Conservation (phyloP, 805 yeast species). For the Yarrowia bubula region DNA sequence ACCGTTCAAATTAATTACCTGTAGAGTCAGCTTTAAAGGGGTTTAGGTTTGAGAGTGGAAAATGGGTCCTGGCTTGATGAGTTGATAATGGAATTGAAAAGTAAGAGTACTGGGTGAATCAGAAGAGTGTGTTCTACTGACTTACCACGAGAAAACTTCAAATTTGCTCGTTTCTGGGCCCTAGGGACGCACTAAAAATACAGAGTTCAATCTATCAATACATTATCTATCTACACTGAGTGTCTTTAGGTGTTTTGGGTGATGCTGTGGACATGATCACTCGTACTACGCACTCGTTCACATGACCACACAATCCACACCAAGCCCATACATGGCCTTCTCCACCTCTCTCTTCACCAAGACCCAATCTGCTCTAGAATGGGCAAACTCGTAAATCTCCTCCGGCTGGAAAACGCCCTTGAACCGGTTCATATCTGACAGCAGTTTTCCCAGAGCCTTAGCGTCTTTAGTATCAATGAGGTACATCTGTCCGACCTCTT, state of each 20-base stretch:
- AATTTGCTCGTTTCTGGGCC: too few relatives aligned
- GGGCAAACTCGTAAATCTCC: conserved; percentile 90
- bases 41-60: too few relatives aligned
- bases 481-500: conserved; percentile 80
- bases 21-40: too few relatives aligned
- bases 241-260: background rate
- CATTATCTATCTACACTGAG: background rate
- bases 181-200: too few relatives aligned
- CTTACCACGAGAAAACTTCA: too few relatives aligned
- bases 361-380: conserved; percentile 84
- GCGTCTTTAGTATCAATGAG: conserved; percentile 72
- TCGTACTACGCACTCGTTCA: background rate
- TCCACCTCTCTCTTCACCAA: conserved; percentile 76
- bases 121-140: background rate
- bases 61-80: too few relatives aligned
- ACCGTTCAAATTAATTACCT: too few relatives aligned
- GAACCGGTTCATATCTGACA: conserved; percentile 79
- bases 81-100: too few relatives aligned
- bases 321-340: conserved; percentile 91
- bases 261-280: background rate
- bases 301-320: conserved; percentile 58
- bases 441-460: conserved; percentile 76
- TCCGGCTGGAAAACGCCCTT: conserved; percentile 89
- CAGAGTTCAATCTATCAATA: background rate
- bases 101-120: background rate